Evolutionary conservation across 2,329 filamentous ascomycete species (phyloP).

Genomic region (Aspergillus sp.): DNA sequence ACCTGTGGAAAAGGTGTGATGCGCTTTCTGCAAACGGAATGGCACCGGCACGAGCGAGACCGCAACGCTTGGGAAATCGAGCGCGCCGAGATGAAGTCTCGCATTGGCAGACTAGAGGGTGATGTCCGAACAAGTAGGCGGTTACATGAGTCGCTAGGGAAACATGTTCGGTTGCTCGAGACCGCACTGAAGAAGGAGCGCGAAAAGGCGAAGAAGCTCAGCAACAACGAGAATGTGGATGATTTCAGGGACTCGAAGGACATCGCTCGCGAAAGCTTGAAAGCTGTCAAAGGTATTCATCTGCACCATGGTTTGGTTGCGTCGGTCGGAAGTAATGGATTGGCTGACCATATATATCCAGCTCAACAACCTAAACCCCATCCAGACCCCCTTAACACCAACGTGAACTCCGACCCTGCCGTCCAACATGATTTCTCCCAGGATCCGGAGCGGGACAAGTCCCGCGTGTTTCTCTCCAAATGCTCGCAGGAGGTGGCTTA

Average conservation of each 20-base stretch:
- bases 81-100: conserved; percentile 95
- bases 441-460: conserved; percentile 53
- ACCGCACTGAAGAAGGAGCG: conserved; percentile 77
- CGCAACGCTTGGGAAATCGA: conserved; percentile 99
- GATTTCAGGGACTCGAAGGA: conserved; percentile 36
- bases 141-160: conserved; percentile 78
- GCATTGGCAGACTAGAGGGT: conserved; percentile 89
- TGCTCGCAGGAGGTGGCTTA: conserved; percentile 61
- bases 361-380: conserved; percentile 39
- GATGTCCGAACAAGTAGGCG: conserved; percentile 78
- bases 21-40: conserved; percentile 98
- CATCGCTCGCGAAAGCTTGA: conserved; percentile 37
- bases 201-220: conserved; percentile 52
- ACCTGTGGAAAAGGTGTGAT: conserved; percentile 62
- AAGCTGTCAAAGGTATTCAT: conserved; percentile 29
- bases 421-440: conserved; percentile 43
- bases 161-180: conserved; percentile 84
- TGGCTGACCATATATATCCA: conserved; percentile 7
- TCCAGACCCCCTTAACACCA: conserved; percentile 44
- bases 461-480: conserved; percentile 53
- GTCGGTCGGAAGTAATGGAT: not conserved
- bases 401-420: conserved; percentile 33
- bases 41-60: conserved; percentile 96
- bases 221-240: conserved; percentile 44
- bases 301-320: not conserved